A percentile compares a stretch with the other conserved stretches of the same genome.
Evolutionary conservation across 441 rosid genomes (phyloP).

Genomic region (Euphorbia schlechtendalii): DNA sequence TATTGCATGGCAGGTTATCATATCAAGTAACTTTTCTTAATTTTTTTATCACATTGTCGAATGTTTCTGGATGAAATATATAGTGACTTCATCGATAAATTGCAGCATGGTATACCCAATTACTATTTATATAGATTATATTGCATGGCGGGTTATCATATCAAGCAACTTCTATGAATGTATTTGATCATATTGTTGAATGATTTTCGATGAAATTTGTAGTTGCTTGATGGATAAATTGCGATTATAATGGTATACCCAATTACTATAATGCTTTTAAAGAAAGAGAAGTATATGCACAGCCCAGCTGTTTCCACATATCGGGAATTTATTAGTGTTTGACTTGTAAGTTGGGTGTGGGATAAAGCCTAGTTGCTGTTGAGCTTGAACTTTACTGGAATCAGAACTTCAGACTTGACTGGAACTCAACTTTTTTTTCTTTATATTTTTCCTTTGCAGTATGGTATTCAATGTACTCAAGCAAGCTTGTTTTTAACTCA

Average conservation of each 20-base stretch:
- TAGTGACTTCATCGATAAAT: neutral
- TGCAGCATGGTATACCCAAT: neutral
- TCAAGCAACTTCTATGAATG: too few relatives aligned
- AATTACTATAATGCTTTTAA: neutral
- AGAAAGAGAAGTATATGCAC: neutral
- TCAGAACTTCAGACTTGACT: neutral
- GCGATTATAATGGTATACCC: too few relatives aligned
- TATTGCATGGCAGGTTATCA: slow-evolving; percentile 85
- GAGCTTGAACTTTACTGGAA: neutral
- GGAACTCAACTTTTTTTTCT: neutral
- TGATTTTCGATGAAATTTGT: too few relatives aligned
- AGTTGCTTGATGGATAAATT: too few relatives aligned
- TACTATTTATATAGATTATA: neutral
- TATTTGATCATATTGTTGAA: too few relatives aligned
- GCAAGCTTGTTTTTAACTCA: neutral
- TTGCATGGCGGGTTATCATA: too few relatives aligned
- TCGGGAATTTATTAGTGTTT: neutral
- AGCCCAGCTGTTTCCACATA: neutral
- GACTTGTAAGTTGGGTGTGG: neutral
- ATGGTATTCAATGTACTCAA: neutral
- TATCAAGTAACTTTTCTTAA: neutral
- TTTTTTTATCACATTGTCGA: neutral
- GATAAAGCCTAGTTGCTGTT: neutral
- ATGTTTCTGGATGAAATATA: neutral
- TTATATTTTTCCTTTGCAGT: too few relatives aligned